Percentiles rank a stretch among this genome's conserved stretches.
phyloP scores from a whole-genome alignment of 495 filamentous ascomycete genomes.

The Tuber aestivum region DNA sequence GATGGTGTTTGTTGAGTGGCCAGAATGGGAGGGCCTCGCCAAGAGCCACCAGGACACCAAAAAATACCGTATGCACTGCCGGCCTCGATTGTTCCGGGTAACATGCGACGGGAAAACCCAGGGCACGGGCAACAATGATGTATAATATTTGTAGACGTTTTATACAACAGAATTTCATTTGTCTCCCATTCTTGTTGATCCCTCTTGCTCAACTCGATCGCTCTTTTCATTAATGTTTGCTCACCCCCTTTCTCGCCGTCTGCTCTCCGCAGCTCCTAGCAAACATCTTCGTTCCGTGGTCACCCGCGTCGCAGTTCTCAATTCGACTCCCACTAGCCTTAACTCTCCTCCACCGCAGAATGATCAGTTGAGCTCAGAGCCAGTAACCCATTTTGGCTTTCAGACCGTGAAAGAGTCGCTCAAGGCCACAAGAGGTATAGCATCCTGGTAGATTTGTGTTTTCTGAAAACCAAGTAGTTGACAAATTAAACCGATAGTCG shows the following conservation, averaged over 20 bases:
- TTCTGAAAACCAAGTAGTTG: constrained; percentile 11
- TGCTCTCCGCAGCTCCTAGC: constrained; percentile 9
- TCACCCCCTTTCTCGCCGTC: constrained; percentile 21
- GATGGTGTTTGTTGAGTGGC: not conserved
- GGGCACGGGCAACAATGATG: not conserved
- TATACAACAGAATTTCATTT: not conserved
- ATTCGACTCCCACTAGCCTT: constrained; percentile 12
- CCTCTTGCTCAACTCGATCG: constrained; percentile 10
- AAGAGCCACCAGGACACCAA: not conserved
- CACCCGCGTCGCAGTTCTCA: constrained; percentile 23
- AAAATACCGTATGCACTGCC: not conserved
- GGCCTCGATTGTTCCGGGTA: not conserved
- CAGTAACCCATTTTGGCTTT: constrained; percentile 91
- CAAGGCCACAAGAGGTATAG: constrained; percentile 67
- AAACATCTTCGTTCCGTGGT: constrained; percentile 25
- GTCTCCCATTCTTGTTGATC: not conserved
- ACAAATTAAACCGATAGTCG: constrained; percentile 52
- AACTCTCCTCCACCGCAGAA: not conserved
- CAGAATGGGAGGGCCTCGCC: not conserved
- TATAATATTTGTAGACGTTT: not conserved
- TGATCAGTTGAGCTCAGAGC: constrained; percentile 40
- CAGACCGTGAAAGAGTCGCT: constrained; percentile 74
- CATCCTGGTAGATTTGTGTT: constrained; percentile 26
- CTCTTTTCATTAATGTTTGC: constrained; percentile 34
- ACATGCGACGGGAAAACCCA: not conserved